phyloP scores from a whole-genome alignment of 495 filamentous ascomycete species.

The Hypoxylon fragiforme region DNA sequence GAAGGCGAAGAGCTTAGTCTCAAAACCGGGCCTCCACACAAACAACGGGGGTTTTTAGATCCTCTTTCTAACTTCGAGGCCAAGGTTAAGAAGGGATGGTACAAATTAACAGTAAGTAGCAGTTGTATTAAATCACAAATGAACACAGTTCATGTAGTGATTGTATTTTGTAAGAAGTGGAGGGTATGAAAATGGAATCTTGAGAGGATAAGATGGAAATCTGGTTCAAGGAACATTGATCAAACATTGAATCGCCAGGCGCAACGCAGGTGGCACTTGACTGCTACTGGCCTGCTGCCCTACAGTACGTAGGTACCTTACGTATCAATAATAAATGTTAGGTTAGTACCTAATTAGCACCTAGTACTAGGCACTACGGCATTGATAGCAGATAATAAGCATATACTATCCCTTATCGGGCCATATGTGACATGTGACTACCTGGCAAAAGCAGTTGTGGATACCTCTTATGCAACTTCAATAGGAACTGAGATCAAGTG shows the following conservation, averaged over 20 bases:
- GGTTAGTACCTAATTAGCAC: too few relatives aligned
- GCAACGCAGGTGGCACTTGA: slow-evolving; percentile 32
- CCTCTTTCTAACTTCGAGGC: slow-evolving; percentile 3
- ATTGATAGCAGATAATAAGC: too few relatives aligned
- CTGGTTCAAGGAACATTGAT: slow-evolving; percentile 24
- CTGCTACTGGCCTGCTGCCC: not conserved
- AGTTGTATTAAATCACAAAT: slow-evolving; percentile 13
- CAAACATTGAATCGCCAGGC: slow-evolving; percentile 26
- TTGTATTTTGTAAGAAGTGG: slow-evolving; percentile 8
- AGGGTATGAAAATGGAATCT: slow-evolving; percentile 13
- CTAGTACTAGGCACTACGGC: too few relatives aligned
- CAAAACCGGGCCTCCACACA: too few relatives aligned
- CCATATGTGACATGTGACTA: slow-evolving; percentile 29
- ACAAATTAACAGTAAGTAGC: not conserved
- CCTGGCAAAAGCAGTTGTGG: too few relatives aligned
- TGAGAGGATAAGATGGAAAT: slow-evolving; percentile 4
- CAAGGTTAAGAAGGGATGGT: not conserved
- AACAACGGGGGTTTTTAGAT: too few relatives aligned
- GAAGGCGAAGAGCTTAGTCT: too few relatives aligned
- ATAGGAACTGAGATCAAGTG: slow-evolving; percentile 6
- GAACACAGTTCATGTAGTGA: slow-evolving; percentile 22
- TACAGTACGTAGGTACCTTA: slow-evolving; percentile 16
- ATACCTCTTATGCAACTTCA: too few relatives aligned
- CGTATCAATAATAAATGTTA: too few relatives aligned
- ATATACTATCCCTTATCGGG: too few relatives aligned